phyloP scores from a whole-genome alignment of 768 basidiomycete species.

The Podaxis sp. region DNA sequence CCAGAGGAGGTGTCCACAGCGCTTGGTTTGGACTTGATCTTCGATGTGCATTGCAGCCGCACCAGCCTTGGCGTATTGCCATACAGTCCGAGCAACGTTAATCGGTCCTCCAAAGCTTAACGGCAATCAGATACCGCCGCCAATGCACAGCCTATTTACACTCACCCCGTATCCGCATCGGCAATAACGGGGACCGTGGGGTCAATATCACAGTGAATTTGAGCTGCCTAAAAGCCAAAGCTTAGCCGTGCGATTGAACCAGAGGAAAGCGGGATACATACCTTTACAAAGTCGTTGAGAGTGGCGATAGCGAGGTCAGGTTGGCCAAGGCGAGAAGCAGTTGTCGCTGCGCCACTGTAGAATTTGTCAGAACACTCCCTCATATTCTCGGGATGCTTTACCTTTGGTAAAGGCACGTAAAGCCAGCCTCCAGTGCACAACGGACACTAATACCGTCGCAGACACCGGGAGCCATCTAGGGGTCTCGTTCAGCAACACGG shows the following conservation, averaged over 20 bases:
- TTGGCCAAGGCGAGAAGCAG: conserved; percentile 71
- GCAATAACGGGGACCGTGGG: conserved; percentile 71
- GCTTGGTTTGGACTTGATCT: conserved; percentile 79
- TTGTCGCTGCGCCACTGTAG: conserved; percentile 68
- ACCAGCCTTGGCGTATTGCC: conserved; percentile 64
- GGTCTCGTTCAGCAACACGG: background rate
- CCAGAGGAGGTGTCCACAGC: conserved; percentile 75
- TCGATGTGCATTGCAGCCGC: conserved; percentile 77
- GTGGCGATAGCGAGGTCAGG: conserved; percentile 81
- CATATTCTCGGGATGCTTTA: conserved; percentile 16
- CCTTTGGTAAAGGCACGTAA: conserved; percentile 76
- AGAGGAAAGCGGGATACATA: conserved; percentile 17
- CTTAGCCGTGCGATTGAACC: background rate
- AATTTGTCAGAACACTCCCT: background rate
- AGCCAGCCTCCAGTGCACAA: conserved; percentile 77
- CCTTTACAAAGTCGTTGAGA: conserved; percentile 70
- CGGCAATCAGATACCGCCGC: background rate
- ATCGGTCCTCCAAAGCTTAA: conserved; percentile 63
- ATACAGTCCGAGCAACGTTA: conserved; percentile 72
- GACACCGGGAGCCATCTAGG: conserved; percentile 70
- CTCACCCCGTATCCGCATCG: conserved; percentile 75
- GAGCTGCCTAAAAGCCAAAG: conserved; percentile 41
- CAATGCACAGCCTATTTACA: background rate
- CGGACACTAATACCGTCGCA: conserved; percentile 79
- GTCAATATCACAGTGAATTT: conserved; percentile 65